These are phyloP conservation scores for Alternaria gansuensis DNA, from an alignment of 2,329 filamentous ascomycete species.

Conservation along the genomic window DNA sequence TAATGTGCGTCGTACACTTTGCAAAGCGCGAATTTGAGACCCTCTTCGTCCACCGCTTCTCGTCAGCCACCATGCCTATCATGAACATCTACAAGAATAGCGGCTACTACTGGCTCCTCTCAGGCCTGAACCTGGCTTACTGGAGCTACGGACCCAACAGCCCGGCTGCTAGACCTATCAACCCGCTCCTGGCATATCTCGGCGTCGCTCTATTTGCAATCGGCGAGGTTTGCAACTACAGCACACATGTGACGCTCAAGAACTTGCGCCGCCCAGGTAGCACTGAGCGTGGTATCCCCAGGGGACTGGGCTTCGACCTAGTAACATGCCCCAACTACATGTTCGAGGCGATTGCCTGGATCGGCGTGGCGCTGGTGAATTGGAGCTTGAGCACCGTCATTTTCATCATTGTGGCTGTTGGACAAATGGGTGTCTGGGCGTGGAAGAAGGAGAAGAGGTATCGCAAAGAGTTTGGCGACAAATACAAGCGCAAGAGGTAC, in stretches of 20 bases:
- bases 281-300: constrained; percentile 84
- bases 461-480: constrained; percentile 87
- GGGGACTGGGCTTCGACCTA: constrained; percentile 80
- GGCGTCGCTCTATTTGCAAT: constrained; percentile 77
- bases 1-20: constrained; percentile 83
- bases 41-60: constrained; percentile 93
- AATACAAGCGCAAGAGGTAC: constrained; percentile 94
- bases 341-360: constrained; percentile 88
- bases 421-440: constrained; percentile 88
- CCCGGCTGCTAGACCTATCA: constrained; percentile 65
- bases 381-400: constrained; percentile 79
- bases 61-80: constrained; percentile 90
- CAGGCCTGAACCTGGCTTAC: constrained; percentile 81
- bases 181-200: constrained; percentile 60
- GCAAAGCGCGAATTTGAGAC: constrained; percentile 96
- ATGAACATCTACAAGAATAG: constrained; percentile 95
- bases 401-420: constrained; percentile 76
- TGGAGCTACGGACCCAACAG: constrained; percentile 83
- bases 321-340: constrained; percentile 98
- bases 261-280: constrained; percentile 79
- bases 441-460: constrained; percentile 91
- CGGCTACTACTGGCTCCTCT: constrained; percentile 89
- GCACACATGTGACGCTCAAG: constrained; percentile 80
- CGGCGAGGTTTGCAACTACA: constrained; percentile 81
- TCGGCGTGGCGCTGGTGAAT: constrained; percentile 80